These are phyloP conservation scores for Saccharum hybrid DNA, from an alignment of 202 grass and related monocot species.

Conservation along the genomic window DNA sequence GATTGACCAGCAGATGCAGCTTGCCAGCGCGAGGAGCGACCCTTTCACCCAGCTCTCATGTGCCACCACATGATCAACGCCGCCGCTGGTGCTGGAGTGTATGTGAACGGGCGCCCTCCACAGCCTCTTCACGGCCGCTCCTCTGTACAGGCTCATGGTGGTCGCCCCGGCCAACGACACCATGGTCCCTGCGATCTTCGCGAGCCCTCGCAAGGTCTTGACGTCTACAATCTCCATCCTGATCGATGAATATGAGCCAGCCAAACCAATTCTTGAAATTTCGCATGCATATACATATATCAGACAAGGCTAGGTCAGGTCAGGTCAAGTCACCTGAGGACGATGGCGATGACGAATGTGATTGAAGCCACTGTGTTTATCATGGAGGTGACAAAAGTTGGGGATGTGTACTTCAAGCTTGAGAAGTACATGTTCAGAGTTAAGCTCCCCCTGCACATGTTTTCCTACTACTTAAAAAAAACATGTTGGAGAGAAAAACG, in stretches of 20 bases:
- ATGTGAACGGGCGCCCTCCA: constrained; percentile 61
- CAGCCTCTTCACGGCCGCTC: constrained; percentile 44
- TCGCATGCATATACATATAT: no score
- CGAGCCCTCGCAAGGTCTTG: constrained; percentile 58
- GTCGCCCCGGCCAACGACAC: constrained; percentile 76
- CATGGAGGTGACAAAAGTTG: constrained; percentile 75
- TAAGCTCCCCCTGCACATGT: constrained; percentile 64
- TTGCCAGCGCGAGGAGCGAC: constrained; percentile 63
- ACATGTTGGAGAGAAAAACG: neutral
- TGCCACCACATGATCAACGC: neutral
- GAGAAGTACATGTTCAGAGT: constrained; percentile 94
- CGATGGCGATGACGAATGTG: constrained; percentile 79
- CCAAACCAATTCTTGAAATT: no score
- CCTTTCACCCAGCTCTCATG: constrained; percentile 76
- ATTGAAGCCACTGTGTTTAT: constrained; percentile 71
- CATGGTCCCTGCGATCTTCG: constrained; percentile 64
- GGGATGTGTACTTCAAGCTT: constrained; percentile 84
- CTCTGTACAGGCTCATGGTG: constrained; percentile 90
- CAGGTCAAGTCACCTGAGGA: constrained; percentile 33
- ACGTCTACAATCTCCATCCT: constrained; percentile 75
- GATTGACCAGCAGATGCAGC: constrained; percentile 77
- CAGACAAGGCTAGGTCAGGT: no score
- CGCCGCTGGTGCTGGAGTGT: constrained; percentile 10
- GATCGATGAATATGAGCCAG: no score
- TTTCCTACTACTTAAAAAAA: no score